Evolutionary conservation across 2,329 filamentous ascomycete genomes (phyloP).

Genomic region (Malbranchea zuffiana): DNA sequence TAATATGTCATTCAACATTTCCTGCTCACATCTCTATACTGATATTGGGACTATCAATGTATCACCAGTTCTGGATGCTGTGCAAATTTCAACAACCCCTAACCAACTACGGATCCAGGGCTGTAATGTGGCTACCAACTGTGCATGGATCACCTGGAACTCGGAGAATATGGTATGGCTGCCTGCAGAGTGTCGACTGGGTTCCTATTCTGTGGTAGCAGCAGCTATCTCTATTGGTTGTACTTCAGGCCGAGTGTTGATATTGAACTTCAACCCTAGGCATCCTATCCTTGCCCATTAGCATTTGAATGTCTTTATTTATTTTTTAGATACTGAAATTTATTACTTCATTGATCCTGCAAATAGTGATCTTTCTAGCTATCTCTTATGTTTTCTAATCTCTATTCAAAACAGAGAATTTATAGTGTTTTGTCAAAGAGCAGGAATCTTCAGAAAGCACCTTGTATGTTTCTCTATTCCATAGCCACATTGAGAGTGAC

Average conservation of each 20-base stretch:
- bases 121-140: neutral
- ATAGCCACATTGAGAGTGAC: too few relatives aligned
- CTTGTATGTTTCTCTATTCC: neutral
- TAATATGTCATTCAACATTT: neutral
- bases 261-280: neutral
- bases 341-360: too few relatives aligned
- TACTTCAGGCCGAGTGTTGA: neutral
- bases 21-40: neutral
- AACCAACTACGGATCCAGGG: neutral
- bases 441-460: neutral
- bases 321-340: too few relatives aligned
- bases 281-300: too few relatives aligned
- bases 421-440: neutral
- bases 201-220: neutral
- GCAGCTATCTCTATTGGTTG: neutral
- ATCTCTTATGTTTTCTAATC: neutral
- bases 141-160: conserved; percentile 4
- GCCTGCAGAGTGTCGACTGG: neutral
- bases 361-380: too few relatives aligned
- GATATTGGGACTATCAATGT: neutral
- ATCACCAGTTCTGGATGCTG: neutral
- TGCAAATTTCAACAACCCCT: neutral
- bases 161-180: neutral
- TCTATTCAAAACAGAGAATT: neutral
- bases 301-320: too few relatives aligned